Conservation (phyloP, 768 basidiomycete genomes). For the Lepiota venenata region DNA sequence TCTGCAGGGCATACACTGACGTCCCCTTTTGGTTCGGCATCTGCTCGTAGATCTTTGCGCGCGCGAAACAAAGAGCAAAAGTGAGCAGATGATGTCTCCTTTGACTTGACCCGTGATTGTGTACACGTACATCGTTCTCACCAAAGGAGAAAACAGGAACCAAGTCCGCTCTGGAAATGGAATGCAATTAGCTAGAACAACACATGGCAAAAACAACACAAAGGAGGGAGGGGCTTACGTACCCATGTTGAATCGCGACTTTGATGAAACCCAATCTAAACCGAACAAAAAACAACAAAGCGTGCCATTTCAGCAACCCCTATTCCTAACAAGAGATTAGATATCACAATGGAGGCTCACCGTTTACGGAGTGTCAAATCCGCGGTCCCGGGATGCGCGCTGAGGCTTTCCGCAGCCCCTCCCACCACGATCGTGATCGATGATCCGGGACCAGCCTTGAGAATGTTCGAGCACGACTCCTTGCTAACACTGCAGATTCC, state of each 20-base stretch:
- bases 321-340: not conserved
- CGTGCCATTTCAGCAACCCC: not conserved
- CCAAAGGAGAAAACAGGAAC: constrained; percentile 99
- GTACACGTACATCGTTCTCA: constrained; percentile 84
- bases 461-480: constrained; percentile 84
- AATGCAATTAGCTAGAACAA: not conserved
- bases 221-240: constrained; percentile 17
- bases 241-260: constrained; percentile 88
- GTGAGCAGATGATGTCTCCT: not conserved
- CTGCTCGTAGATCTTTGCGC: constrained; percentile 85
- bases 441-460: constrained; percentile 55
- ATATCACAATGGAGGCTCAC: constrained; percentile 25
- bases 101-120: not conserved
- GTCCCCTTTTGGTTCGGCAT: constrained; percentile 96
- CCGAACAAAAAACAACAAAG: not conserved
- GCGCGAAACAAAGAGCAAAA: not conserved
- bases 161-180: constrained; percentile 72
- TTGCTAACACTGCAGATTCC: constrained; percentile 95
- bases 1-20: constrained; percentile 79
- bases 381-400: constrained; percentile 95
- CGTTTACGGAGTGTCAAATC: constrained; percentile 78
- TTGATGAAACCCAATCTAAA: constrained; percentile 91
- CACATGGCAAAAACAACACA: constrained; percentile 1
- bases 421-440: constrained; percentile 96
- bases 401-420: constrained; percentile 92